These are phyloP conservation scores for Arachnopeziza araneosa DNA, from an alignment of 2,329 filamentous ascomycete species.

Conservation along the genomic window DNA sequence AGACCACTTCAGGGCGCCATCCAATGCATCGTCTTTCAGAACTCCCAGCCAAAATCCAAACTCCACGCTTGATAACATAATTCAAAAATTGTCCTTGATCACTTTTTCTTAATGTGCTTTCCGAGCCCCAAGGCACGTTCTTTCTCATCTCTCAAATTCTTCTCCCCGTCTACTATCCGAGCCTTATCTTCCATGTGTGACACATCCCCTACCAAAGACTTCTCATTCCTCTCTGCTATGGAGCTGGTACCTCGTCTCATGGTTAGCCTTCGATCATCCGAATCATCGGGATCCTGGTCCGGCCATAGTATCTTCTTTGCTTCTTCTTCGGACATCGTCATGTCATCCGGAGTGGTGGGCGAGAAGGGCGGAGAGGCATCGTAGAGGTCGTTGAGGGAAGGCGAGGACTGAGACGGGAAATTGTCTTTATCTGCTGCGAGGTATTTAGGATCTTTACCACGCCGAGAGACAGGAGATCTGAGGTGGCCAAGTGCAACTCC, in stretches of 20 bases:
- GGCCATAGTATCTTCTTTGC: conserved; percentile 25
- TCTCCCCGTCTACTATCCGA: conserved; percentile 33
- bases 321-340: conserved; percentile 25
- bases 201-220: conserved; percentile 36
- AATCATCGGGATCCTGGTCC: conserved; percentile 7
- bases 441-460: conserved; percentile 14
- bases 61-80: background rate
- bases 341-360: background rate
- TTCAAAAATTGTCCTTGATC: background rate
- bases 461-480: conserved; percentile 4
- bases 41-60: background rate
- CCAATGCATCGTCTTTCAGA: background rate
- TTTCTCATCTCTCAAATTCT: conserved; percentile 28
- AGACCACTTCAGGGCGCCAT: background rate
- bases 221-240: conserved; percentile 33
- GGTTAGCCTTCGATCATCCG: background rate
- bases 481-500: background rate
- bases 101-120: background rate
- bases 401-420: background rate
- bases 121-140: conserved; percentile 19
- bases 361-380: conserved; percentile 13
- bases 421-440: conserved; percentile 5
- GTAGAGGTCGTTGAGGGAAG: conserved; percentile 12
- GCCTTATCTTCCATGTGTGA: conserved; percentile 36
- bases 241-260: background rate